phyloP scores from a whole-genome alignment of 2,329 filamentous ascomycete species.

The Coniella lustricola region DNA sequence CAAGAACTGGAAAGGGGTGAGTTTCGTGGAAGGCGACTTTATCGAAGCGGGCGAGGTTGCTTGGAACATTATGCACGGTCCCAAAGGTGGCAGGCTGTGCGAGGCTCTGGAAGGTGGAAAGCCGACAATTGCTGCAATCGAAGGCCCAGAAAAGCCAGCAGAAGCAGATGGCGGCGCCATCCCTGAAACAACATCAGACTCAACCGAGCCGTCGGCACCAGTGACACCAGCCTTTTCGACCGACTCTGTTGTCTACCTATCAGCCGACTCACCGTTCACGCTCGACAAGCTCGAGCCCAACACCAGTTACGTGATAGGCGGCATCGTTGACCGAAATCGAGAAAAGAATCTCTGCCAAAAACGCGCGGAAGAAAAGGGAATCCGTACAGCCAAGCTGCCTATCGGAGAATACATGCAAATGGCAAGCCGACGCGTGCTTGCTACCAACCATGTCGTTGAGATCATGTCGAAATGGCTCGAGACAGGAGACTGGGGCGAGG shows the following conservation, averaged over 20 bases:
- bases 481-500: slow-evolving; percentile 81
- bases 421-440: slow-evolving; percentile 75
- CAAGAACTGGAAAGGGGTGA: slow-evolving; percentile 70
- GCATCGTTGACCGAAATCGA: slow-evolving; percentile 90
- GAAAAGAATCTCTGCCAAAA: slow-evolving; percentile 93
- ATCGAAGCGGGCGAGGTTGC: slow-evolving; percentile 59
- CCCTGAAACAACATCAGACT: slow-evolving; percentile 18
- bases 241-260: slow-evolving; percentile 69
- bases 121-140: neutral
- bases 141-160: slow-evolving; percentile 24
- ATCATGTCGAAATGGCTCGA: slow-evolving; percentile 95
- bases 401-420: slow-evolving; percentile 96
- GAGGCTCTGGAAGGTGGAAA: slow-evolving; percentile 51
- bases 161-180: neutral
- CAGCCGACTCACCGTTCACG: slow-evolving; percentile 82
- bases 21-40: slow-evolving; percentile 69
- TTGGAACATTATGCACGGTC: slow-evolving; percentile 57
- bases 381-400: slow-evolving; percentile 84
- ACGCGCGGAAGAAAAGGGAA: slow-evolving; percentile 63
- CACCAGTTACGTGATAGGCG: slow-evolving; percentile 88
- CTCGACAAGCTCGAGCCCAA: slow-evolving; percentile 78
- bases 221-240: slow-evolving; percentile 26
- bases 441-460: slow-evolving; percentile 93
- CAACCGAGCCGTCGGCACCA: slow-evolving; percentile 17
- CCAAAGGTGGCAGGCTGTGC: slow-evolving; percentile 37